A percentile compares a stretch with the other conserved stretches of the same genome.
phyloP scores from a whole-genome alignment of 305 asterid species.

The Fraxinus paxiana region DNA sequence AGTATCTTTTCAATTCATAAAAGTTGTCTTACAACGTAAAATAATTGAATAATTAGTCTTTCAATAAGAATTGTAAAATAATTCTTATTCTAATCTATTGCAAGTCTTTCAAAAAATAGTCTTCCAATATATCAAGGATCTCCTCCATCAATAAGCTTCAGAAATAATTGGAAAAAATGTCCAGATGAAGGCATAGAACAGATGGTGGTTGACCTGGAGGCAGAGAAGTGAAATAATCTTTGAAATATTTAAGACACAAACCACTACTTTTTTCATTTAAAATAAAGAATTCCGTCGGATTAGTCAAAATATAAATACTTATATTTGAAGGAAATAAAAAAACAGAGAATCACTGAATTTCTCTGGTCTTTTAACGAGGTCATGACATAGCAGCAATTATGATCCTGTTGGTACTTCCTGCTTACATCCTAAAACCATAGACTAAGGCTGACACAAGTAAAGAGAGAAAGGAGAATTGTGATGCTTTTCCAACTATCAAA shows the following conservation, averaged over 20 bases:
- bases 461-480: neutral
- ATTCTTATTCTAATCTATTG: neutral
- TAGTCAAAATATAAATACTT: neutral
- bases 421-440: neutral
- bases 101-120: neutral
- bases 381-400: neutral
- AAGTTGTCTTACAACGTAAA: neutral
- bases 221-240: neutral
- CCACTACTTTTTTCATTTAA: neutral
- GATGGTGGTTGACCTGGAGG: neutral
- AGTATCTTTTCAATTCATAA: neutral
- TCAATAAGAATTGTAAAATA: neutral
- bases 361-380: neutral
- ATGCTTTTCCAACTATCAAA: neutral
- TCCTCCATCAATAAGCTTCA: neutral
- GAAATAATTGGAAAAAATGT: neutral
- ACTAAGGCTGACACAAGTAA: neutral
- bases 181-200: neutral
- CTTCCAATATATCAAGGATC: neutral
- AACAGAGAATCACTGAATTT: neutral
- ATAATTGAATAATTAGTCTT: neutral
- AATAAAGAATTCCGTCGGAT: neutral
- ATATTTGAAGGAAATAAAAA: neutral
- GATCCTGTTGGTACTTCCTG: neutral
- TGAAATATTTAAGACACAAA: neutral